These are phyloP conservation scores for Metschnikowia kofuensis DNA, from an alignment of 805 yeast species.

Conservation along the genomic window DNA sequence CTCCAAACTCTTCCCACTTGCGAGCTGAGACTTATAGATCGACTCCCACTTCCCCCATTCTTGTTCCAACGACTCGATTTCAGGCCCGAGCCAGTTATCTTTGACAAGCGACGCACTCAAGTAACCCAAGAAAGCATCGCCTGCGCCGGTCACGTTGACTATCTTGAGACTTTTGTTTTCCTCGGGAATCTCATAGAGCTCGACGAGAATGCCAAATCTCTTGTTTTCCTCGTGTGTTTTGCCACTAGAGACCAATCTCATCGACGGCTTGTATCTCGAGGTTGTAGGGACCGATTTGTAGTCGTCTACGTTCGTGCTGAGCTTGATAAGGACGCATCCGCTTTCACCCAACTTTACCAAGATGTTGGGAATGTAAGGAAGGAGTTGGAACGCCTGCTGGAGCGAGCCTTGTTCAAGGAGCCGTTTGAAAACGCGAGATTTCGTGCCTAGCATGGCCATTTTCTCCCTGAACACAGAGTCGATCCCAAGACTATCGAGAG, in stretches of 20 bases:
- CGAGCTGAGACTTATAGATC: conserved; percentile 36
- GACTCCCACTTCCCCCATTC: conserved; percentile 38
- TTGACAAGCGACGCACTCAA: conserved; percentile 39
- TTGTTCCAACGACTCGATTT: conserved; percentile 27
- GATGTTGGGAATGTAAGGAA: conserved; percentile 70
- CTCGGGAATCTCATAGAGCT: conserved; percentile 52
- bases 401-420: conserved; percentile 45
- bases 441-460: conserved; percentile 32
- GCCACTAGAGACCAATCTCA: conserved; percentile 23
- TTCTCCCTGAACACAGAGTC: conserved; percentile 45
- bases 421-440: conserved; percentile 18
- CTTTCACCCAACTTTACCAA: conserved; percentile 63
- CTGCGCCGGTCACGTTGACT: conserved; percentile 82
- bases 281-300: conserved; percentile 36
- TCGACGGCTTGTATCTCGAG: conserved; percentile 25
- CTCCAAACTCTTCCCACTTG: conserved; percentile 31
- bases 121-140: conserved; percentile 75
- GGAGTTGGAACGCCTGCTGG: conserved; percentile 66
- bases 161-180: conserved; percentile 34
- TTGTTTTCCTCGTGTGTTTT: conserved; percentile 13
- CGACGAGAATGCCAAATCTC: conserved; percentile 54
- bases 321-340: conserved; percentile 49
- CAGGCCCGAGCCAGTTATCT: conserved; percentile 25
- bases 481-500: conserved; percentile 57
- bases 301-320: conserved; percentile 32